Percentiles rank a stretch among this genome's conserved stretches.
Conservation (phyloP, 2,329 filamentous ascomycete genomes). For the Byssoonygena ceratinophila region DNA sequence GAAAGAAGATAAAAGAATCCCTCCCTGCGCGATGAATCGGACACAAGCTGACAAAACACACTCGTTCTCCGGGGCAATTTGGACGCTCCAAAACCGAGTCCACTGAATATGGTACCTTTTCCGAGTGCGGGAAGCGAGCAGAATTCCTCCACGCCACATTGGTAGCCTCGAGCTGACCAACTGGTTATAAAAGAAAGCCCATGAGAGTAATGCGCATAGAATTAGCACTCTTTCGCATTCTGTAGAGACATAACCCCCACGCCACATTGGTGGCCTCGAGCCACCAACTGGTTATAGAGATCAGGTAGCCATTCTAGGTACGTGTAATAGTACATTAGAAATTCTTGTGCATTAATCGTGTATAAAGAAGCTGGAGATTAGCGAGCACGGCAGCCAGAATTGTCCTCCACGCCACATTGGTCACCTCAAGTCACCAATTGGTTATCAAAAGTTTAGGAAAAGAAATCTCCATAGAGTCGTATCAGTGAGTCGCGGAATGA, state of each 20-base stretch:
- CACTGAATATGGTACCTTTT: not conserved
- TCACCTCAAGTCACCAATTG: not conserved
- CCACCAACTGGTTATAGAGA: too few relatives aligned
- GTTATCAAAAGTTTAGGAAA: not conserved
- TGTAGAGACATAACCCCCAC: conserved; percentile 3
- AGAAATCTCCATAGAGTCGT: not conserved
- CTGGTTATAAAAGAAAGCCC: conserved; percentile 6
- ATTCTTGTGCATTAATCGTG: too few relatives aligned
- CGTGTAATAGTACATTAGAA: not conserved
- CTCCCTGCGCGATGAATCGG: too few relatives aligned
- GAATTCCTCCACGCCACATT: conserved; percentile 8
- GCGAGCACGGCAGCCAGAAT: not conserved
- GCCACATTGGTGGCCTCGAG: conserved; percentile 11
- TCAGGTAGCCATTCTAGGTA: too few relatives aligned
- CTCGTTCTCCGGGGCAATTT: too few relatives aligned
- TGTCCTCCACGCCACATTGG: conserved; percentile 13
- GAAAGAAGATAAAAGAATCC: too few relatives aligned
- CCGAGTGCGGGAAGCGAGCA: not conserved
- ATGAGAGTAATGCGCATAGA: not conserved
- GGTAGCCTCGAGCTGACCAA: conserved; percentile 7
- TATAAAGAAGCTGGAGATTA: conserved; percentile 4
- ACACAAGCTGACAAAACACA: too few relatives aligned
- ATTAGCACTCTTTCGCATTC: not conserved
- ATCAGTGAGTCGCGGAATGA: not conserved
- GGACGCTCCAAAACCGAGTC: too few relatives aligned